Conservation (phyloP, 2,329 filamentous ascomycete genomes). For the Fusarium verrucosum region DNA sequence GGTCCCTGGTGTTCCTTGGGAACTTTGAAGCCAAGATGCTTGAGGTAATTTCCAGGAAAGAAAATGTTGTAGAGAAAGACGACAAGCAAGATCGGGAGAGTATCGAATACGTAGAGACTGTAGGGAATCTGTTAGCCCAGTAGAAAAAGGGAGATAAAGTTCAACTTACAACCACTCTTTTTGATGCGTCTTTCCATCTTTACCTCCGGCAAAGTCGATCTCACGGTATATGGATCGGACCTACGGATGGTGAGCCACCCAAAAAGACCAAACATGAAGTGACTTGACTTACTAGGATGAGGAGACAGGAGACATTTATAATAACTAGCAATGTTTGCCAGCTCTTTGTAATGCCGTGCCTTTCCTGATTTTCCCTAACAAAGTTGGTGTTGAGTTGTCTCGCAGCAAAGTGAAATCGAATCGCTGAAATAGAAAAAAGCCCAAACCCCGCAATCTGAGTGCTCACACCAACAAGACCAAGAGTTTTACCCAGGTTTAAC, state of each 20-base stretch:
- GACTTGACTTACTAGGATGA: constrained; percentile 23
- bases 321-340: constrained; percentile 28
- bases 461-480: constrained; percentile 35
- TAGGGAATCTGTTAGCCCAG: rapidly evolving
- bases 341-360: constrained; percentile 17
- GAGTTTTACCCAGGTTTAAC: constrained; percentile 26
- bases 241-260: background rate
- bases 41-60: constrained; percentile 30
- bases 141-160: rapidly evolving
- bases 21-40: constrained; percentile 29
- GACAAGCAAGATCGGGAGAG: constrained; percentile 28
- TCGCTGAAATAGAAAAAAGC: constrained; percentile 56
- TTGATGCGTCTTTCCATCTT: constrained; percentile 25
- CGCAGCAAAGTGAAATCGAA: constrained; percentile 58
- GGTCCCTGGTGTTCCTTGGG: background rate
- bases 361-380: constrained; percentile 20
- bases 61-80: constrained; percentile 33
- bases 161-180: constrained; percentile 38
- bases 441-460: constrained; percentile 58
- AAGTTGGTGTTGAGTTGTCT: constrained; percentile 19
- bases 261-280: rapidly evolving
- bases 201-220: constrained; percentile 33
- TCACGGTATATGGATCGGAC: constrained; percentile 37
- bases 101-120: constrained; percentile 34
- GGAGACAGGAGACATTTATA: constrained; percentile 29